A percentile compares a stretch with the other conserved stretches of the same genome.
phyloP scores from a whole-genome alignment of 306 rosid genomes.

The Gastrolobium villosum region DNA sequence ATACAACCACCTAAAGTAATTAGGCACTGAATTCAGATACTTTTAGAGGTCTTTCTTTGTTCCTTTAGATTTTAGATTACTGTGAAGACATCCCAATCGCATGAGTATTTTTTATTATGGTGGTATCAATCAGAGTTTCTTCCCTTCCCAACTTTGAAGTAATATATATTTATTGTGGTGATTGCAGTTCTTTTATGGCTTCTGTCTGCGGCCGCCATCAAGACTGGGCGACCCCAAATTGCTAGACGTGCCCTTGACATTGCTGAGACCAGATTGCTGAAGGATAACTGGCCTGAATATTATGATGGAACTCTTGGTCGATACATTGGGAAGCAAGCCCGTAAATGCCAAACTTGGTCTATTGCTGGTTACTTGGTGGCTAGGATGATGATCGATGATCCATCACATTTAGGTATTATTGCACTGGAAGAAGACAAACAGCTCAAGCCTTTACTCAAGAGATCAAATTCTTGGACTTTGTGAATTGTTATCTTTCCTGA shows the following conservation, averaged over 20 bases:
- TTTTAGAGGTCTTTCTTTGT: neutral
- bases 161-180: constrained; percentile 38
- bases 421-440: constrained; percentile 75
- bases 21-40: neutral
- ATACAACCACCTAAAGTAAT: neutral
- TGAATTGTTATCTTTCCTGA: constrained; percentile 41
- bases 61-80: neutral
- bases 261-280: constrained; percentile 69
- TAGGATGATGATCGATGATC: constrained; percentile 82
- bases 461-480: constrained; percentile 75
- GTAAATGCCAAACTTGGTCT: constrained; percentile 84
- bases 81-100: neutral
- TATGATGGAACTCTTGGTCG: constrained; percentile 78
- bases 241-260: constrained; percentile 82
- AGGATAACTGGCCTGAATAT: constrained; percentile 86
- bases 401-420: constrained; percentile 75
- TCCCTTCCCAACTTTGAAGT: neutral
- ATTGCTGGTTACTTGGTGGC: constrained; percentile 81
- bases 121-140: neutral
- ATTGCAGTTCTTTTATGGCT: constrained; percentile 81
- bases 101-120: neutral
- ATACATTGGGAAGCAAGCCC: constrained; percentile 80
- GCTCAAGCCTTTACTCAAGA: constrained; percentile 66
- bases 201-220: constrained; percentile 76
- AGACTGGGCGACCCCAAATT: constrained; percentile 80